Conservation (phyloP, 306 rosid species). For the Medicago truncatula region MtrunA17r5.0-ANR NC_053042.1:54335001-54335500, state of each 20-base stretch:
- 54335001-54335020: too few species aligned
- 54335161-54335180: slow-evolving; percentile 69
- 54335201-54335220: slow-evolving; percentile 79
- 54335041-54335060: too few species aligned
- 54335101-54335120: too few species aligned
- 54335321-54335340: neutral
- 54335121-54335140: too few species aligned
- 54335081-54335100: too few species aligned
- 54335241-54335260: slow-evolving; percentile 94
- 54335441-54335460: slow-evolving; percentile 64
- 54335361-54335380: slow-evolving; percentile 16
- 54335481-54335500: slow-evolving; percentile 23
- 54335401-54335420: slow-evolving; percentile 93
- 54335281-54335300: slow-evolving; percentile 84
- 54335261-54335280: slow-evolving; percentile 82
- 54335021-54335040: too few species aligned
- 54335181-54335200: slow-evolving; percentile 93
- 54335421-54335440: slow-evolving; percentile 84
- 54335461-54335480: slow-evolving; percentile 97
- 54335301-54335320: neutral
- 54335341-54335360: slow-evolving; percentile 13
- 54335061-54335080: too few species aligned
- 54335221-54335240: slow-evolving; percentile 70
- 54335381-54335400: slow-evolving; percentile 71
- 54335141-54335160: too few species aligned